phyloP scores from a whole-genome alignment of 1,284 basidiomycete genomes.

The Heterobasidion irregulare region DNA sequence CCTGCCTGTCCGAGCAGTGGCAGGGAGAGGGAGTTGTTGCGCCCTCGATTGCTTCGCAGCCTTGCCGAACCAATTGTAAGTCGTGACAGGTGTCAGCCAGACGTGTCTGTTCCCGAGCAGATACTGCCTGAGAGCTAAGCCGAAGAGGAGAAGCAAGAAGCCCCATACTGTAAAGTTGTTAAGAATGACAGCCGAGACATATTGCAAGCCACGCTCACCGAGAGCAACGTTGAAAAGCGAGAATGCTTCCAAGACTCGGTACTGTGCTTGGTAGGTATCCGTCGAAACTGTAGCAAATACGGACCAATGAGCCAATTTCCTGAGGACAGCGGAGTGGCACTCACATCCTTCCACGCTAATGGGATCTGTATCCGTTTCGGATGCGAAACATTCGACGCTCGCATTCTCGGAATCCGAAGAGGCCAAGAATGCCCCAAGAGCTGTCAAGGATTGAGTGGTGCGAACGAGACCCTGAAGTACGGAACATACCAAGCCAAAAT shows the following conservation, averaged over 20 bases:
- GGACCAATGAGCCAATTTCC: neutral
- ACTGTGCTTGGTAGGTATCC: conserved; percentile 75
- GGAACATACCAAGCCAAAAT: conserved; percentile 64
- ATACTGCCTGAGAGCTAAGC: conserved; percentile 58
- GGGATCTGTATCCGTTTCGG: conserved; percentile 39
- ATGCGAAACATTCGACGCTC: conserved; percentile 72
- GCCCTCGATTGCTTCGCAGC: conserved; percentile 23
- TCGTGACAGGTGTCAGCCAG: conserved; percentile 67
- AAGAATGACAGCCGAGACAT: conserved; percentile 12
- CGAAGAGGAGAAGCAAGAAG: conserved; percentile 51
- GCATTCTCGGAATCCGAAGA: conserved; percentile 68
- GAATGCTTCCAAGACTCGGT: conserved; percentile 69
- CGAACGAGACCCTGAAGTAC: conserved; percentile 3
- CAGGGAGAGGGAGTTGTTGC: conserved; percentile 24
- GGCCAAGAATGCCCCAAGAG: conserved; percentile 61
- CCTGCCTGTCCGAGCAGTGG: conserved; percentile 22
- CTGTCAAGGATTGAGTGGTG: conserved; percentile 26
- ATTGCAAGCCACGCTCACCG: conserved; percentile 31
- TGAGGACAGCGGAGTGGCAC: conserved; percentile 19
- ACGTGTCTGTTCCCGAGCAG: conserved; percentile 58
- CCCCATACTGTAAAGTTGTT: conserved; percentile 40
- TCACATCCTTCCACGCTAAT: conserved; percentile 52
- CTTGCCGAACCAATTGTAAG: conserved; percentile 60
- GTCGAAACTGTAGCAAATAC: conserved; percentile 39
- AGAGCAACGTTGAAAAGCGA: conserved; percentile 68